Conservation (phyloP, 2,329 filamentous ascomycete genomes). For the Capronia americana region DNA sequence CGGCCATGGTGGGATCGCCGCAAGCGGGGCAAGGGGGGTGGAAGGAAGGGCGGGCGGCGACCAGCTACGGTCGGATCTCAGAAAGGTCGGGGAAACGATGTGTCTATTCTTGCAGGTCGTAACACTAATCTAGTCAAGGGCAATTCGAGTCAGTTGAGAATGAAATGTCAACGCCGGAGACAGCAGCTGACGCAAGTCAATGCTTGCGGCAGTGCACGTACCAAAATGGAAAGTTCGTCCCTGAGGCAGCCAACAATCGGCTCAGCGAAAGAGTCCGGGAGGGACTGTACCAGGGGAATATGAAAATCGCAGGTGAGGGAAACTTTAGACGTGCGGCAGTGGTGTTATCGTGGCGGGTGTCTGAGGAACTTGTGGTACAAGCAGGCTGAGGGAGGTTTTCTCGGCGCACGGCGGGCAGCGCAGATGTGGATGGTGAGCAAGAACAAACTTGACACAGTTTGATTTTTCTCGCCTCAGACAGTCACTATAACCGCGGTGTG, state of each 20-base stretch:
- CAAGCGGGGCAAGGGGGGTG: constrained; percentile 33
- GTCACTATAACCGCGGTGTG: background rate
- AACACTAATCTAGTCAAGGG: constrained; percentile 18
- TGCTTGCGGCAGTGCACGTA: constrained; percentile 21
- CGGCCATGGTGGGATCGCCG: constrained; percentile 65
- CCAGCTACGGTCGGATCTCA: constrained; percentile 35
- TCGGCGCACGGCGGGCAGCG: constrained; percentile 30
- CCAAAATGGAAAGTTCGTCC: constrained; percentile 24
- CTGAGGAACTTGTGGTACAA: constrained; percentile 28
- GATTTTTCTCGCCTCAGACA: constrained; percentile 12
- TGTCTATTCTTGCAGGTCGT: constrained; percentile 14
- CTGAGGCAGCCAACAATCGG: constrained; percentile 25
- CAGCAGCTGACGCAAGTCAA: constrained; percentile 31
- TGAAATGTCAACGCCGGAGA: constrained; percentile 14
- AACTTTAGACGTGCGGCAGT: constrained; percentile 9
- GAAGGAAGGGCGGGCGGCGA: constrained; percentile 33
- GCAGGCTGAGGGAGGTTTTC: constrained; percentile 34
- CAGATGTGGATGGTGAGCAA: constrained; percentile 21
- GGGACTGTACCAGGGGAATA: constrained; percentile 14
- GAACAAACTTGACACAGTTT: constrained; percentile 13
- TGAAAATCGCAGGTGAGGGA: constrained; percentile 17
- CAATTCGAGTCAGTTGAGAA: constrained; percentile 24
- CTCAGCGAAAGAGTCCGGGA: constrained; percentile 25
- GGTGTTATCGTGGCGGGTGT: constrained; percentile 34
- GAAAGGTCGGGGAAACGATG: constrained; percentile 28